Base-by-base conservation (phyloP, 2,329 filamentous ascomycete genomes). In the Hysterium pulicare region DNA sequence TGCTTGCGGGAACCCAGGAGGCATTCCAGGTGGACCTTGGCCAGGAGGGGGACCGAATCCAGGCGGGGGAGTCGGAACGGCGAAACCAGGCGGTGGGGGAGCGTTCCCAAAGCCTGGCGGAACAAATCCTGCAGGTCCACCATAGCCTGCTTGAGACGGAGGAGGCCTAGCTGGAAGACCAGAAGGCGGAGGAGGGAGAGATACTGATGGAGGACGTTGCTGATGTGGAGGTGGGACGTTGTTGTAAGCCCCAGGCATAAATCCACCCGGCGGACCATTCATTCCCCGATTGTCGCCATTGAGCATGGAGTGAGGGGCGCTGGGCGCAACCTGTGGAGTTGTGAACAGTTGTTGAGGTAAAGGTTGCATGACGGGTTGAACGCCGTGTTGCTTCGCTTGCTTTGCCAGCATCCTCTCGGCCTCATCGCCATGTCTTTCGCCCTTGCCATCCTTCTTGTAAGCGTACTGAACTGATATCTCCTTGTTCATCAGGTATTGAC, bases 361-460 rank as follows among this genome's bases (percentile, higher is more conserved):
- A 17, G 84, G 80, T 59, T 90, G 86, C 2, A 83, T 79, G 51
- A 90, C 85, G 26, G 90, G 86, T 40, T 89, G 81, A 47, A 98
- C 87, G 59, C 95, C 95, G 67, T 96, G 88, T 64, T 90, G 91
- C 71, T 91, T 91, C 44, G 90, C 93, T 70, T 96, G 87, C 21
- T 86, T 84, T 22, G 93, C 93, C 35, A 98, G 80, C 73, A 89
- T 86, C 60, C 93, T 79, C 71, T 98, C 93, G 22, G 93, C 93
- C 56, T 90, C 81, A 65, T 98, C 93, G 57, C 93, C 93, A 64
- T 98, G 93, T 45, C 93, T 78, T 71, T 97, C 91, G 56, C 91
- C 91, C 72, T 95, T 95, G 54, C 93, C 93, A 61, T 98, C 93
- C 71, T 97, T 97, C 77, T 98, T 98, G 79, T 95, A 97, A 30